Evolutionary conservation across 169 alveolate genomes (phyloP).

Genomic region (Plasmodium gallinaceum): DNA sequence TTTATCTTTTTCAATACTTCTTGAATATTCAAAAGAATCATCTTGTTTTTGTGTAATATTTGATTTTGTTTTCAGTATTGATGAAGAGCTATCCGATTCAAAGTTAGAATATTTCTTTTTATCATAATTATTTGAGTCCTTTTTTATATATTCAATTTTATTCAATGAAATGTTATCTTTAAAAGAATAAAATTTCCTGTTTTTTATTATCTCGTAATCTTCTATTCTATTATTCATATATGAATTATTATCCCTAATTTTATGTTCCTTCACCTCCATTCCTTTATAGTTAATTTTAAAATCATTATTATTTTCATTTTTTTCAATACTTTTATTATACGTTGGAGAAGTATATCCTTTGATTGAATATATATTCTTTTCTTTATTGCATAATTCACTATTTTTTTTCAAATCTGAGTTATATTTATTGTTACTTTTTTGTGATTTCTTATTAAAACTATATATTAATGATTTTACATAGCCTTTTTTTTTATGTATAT

Average conservation of each 20-base stretch:
- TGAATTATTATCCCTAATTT: background rate
- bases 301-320: no score
- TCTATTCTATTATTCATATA: background rate
- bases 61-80: conserved; percentile 25
- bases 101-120: background rate
- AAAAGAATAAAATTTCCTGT: conserved; percentile 25
- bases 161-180: conserved; percentile 32
- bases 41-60: conserved; percentile 11
- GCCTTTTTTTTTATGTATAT: conserved; percentile 36
- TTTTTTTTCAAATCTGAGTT: conserved; percentile 8
- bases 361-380: background rate
- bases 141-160: conserved; percentile 33
- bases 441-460: conserved; percentile 59
- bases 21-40: conserved; percentile 34
- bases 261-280: background rate
- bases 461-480: conserved; percentile 62
- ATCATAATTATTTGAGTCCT: conserved; percentile 18
- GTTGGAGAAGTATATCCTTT: background rate
- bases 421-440: conserved; percentile 18
- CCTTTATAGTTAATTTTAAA: no score
- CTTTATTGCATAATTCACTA: background rate
- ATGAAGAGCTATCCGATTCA: conserved; percentile 13
- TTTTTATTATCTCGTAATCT: background rate
- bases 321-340: background rate
- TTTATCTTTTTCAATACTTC: conserved; percentile 14